Conservation (phyloP, 2,329 filamentous ascomycete genomes). For the Thielaviopsis musarum region DNA sequence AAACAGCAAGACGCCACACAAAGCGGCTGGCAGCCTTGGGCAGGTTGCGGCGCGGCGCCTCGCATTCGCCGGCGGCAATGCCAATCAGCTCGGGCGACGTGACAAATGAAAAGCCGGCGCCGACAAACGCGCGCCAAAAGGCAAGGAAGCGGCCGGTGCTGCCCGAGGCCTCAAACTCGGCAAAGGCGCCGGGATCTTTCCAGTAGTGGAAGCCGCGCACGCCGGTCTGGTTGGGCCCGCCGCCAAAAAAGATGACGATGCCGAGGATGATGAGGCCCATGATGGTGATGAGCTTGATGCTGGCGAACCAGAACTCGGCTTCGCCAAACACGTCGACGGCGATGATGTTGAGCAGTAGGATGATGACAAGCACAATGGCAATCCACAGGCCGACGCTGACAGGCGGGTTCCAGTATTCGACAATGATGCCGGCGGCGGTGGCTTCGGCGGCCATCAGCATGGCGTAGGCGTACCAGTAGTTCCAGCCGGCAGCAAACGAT, state of each 20-base stretch:
- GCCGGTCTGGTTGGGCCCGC: conserved; percentile 31
- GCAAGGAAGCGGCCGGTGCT: conserved; percentile 37
- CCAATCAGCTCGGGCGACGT: conserved; percentile 46
- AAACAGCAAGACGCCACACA: conserved; percentile 43
- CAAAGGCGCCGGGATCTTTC: conserved; percentile 27
- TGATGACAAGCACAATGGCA: conserved; percentile 36
- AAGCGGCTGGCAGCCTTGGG: conserved; percentile 47
- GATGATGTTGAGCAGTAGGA: conserved; percentile 38
- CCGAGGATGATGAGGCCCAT: conserved; percentile 38
- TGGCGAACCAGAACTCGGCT: conserved; percentile 44
- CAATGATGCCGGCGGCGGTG: conserved; percentile 38
- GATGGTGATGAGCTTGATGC: conserved; percentile 43
- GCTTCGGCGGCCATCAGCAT: conserved; percentile 42
- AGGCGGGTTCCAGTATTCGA: conserved; percentile 41
- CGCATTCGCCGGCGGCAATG: conserved; percentile 47
- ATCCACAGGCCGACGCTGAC: conserved; percentile 42
- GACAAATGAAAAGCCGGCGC: conserved; percentile 45
- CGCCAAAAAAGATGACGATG: conserved; percentile 39
- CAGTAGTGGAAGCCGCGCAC: conserved; percentile 28
- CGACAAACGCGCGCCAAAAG: conserved; percentile 39
- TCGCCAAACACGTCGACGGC: conserved; percentile 42
- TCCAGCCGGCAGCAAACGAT: conserved; percentile 41
- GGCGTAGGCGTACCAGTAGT: conserved; percentile 45
- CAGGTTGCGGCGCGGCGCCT: conserved; percentile 47
- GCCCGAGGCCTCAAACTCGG: conserved; percentile 29